Conservation (phyloP, 2,329 filamentous ascomycete species). For the Aspergillus sp. region DNA sequence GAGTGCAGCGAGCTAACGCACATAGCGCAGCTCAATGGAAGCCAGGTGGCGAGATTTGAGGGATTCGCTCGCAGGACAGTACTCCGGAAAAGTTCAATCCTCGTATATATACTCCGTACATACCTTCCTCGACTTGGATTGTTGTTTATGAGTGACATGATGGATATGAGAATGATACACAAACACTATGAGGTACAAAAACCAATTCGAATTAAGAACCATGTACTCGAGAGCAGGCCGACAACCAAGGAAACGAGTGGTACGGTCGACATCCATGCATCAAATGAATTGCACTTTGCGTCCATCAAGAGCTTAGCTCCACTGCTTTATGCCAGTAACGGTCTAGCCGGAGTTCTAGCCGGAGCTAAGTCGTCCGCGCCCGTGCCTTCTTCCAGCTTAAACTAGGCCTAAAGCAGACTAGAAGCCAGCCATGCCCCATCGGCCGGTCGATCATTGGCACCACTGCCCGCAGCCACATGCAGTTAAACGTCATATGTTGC, state of each 20-base stretch:
- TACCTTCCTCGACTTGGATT: background rate
- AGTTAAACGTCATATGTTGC: constrained; percentile 30
- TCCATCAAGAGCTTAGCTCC: background rate
- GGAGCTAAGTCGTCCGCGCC: constrained; percentile 6
- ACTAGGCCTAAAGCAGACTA: background rate
- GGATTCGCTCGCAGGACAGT: constrained; percentile 5
- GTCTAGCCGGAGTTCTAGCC: background rate
- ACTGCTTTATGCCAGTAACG: background rate
- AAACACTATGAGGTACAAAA: background rate
- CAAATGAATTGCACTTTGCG: background rate
- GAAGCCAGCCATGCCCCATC: background rate
- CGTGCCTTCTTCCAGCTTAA: background rate
- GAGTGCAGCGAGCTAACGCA: constrained; percentile 8
- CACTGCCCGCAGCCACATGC: constrained; percentile 6
- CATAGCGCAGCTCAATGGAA: background rate
- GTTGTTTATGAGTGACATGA: background rate
- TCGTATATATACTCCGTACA: background rate
- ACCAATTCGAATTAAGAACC: background rate
- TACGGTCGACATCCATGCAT: background rate
- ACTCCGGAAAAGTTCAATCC: background rate
- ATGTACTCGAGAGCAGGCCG: background rate
- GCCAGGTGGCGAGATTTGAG: constrained; percentile 14
- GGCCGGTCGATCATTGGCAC: constrained; percentile 15
- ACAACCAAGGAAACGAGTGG: background rate
- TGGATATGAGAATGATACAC: background rate